Percentiles rank a stretch among this genome's conserved stretches.
Conservation (phyloP, 306 rosid species). For the Ziziphus jujuba region DNA sequence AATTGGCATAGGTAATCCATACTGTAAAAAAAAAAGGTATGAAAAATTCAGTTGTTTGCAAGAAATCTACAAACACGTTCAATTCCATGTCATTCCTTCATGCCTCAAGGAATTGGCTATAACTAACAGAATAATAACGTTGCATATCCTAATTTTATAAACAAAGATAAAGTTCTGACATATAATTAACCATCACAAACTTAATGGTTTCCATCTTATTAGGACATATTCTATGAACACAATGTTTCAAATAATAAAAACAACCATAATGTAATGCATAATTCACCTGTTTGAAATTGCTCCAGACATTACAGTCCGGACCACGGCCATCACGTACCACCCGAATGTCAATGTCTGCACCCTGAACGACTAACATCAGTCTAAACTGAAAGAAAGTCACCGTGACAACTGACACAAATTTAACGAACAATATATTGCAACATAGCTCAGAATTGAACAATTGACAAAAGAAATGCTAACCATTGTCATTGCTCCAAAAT, state of each 20-base stretch:
- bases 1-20: conserved; percentile 77
- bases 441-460: neutral
- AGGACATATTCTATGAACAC: neutral
- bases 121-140: neutral
- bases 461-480: conserved; percentile 38
- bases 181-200: neutral
- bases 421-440: conserved; percentile 2
- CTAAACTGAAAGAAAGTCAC: conserved; percentile 19
- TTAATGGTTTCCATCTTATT: neutral
- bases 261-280: conserved; percentile 11
- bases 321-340: conserved; percentile 98
- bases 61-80: neutral
- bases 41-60: conserved; percentile 9
- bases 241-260: conserved; percentile 17
- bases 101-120: neutral
- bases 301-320: conserved; percentile 95
- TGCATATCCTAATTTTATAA: neutral
- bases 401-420: conserved; percentile 4
- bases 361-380: conserved; percentile 58
- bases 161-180: neutral
- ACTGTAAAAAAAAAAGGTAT: conserved; percentile 59
- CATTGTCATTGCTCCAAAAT: conserved; percentile 97
- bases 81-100: neutral
- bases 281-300: conserved; percentile 94
- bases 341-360: conserved; percentile 98